Percentiles rank a stretch among this genome's conserved stretches.
phyloP scores from a whole-genome alignment of 2,329 filamentous ascomycete genomes.

The Karstenula rhodostoma region DNA sequence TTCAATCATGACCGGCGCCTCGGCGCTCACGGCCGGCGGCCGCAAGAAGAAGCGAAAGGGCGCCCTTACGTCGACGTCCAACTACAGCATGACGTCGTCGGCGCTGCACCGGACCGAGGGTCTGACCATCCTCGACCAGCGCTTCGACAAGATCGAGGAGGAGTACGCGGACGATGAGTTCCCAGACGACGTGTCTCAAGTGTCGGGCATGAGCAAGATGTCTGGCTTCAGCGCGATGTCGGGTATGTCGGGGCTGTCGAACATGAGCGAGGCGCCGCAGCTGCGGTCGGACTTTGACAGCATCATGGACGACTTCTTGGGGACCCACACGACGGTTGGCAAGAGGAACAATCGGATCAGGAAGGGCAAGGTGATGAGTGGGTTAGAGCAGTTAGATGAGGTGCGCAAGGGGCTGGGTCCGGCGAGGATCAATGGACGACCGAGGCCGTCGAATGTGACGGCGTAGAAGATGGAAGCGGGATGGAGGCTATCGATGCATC shows the following conservation, averaged over 20 bases:
- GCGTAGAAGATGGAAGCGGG: constrained; percentile 10
- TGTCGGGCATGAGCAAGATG: constrained; percentile 60
- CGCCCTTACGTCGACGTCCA: constrained; percentile 84
- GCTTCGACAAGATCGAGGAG: constrained; percentile 91
- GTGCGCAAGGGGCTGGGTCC: constrained; percentile 82
- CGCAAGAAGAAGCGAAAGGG: constrained; percentile 95
- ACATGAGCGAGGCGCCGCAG: constrained; percentile 56
- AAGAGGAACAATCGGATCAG: constrained; percentile 77
- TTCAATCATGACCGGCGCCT: constrained; percentile 75
- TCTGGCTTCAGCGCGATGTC: constrained; percentile 56
- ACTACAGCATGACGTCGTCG: constrained; percentile 91
- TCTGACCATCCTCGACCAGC: constrained; percentile 81
- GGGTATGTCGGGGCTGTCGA: constrained; percentile 38
- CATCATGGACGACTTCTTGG: constrained; percentile 93
- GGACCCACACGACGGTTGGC: constrained; percentile 73
- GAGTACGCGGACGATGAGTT: constrained; percentile 66
- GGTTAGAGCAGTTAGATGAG: constrained; percentile 90
- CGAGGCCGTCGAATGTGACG: constrained; percentile 30
- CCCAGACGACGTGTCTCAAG: constrained; percentile 55
- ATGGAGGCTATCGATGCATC: background rate
- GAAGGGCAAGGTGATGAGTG: constrained; percentile 80
- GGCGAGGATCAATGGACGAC: constrained; percentile 63
- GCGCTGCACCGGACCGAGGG: constrained; percentile 88
- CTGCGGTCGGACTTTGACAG: constrained; percentile 82
- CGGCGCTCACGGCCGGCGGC: constrained; percentile 72